Base-by-base conservation (phyloP, 2,329 filamentous ascomycete species). In the Fonsecaea pedrosoi region DNA sequence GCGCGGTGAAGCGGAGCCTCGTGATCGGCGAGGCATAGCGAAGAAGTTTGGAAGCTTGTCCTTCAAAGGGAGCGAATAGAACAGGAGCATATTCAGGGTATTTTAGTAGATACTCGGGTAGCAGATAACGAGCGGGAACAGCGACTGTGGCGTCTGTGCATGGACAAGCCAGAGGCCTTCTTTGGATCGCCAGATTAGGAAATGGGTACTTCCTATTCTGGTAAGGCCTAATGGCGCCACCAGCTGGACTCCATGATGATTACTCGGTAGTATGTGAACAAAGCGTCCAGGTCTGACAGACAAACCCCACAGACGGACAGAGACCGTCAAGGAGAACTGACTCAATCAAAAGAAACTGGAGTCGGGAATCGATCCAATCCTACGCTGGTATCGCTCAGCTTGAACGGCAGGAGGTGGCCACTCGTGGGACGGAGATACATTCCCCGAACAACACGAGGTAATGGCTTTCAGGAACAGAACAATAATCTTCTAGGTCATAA, bases 101-200 rank as follows among this genome's bases (percentile, higher is more conserved):
- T 38, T 25, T 18, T 59, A 50, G 12, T 21, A 50, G 21, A 25
- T 42, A 7, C 35, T 37, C 7, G 7, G n/a, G 12, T 50, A 50
- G 18, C 45, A 50, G 45, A 50, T 50, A 50, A 25, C 8, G 45
- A 30, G 25, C 12, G 30, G 56, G 38, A 59, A 45, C 10, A 25
- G 56, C 13, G 30, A 38, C 40, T 40, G 45, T 50, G 45, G 53
- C 34, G 1, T 5, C 12, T 15, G 9, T 5, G 4, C 7, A 10
- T 13, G 42, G 58, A 60, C 55, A 64, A 59, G 18, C 35, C 62
- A 56, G 42, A 32, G 34, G 15, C 8, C 18, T 54, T 57, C 38
- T 58, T 64, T 63, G 40, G 62, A 60, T 54, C 9, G 15, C 62
- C 62, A 34, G 15, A 34, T 60, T 30, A 13, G 62, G 62, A 54